These are phyloP conservation scores for Leccinum fuscescens DNA, from an alignment of 1,284 basidiomycete species.

Conservation along the genomic window DNA sequence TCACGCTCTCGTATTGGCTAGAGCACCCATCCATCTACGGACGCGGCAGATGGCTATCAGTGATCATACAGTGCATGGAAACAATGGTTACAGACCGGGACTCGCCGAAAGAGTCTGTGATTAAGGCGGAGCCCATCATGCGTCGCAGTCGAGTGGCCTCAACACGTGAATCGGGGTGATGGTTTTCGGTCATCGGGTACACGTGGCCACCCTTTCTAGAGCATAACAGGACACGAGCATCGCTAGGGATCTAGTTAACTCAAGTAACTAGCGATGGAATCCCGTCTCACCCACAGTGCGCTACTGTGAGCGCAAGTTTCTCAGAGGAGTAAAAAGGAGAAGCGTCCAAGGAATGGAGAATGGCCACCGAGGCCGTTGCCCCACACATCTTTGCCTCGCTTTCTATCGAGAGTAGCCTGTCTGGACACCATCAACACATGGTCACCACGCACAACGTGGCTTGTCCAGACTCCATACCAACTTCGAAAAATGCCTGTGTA, in stretches of 20 bases:
- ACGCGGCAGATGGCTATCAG: slow-evolving; percentile 2
- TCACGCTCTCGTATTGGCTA: slow-evolving; percentile 90
- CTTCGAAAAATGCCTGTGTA: slow-evolving; percentile 84
- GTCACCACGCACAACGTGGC: slow-evolving; percentile 1
- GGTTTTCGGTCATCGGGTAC: slow-evolving; percentile 82
- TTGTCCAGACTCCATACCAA: slow-evolving; percentile 38
- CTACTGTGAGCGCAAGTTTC: slow-evolving; percentile 77
- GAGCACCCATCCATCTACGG: slow-evolving; percentile 88
- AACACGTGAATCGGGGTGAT: slow-evolving; percentile 87
- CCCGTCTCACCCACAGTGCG: slow-evolving; percentile 79
- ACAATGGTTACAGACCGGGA: slow-evolving; percentile 54
- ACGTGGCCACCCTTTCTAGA: slow-evolving; percentile 70
- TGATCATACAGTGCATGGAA: not conserved
- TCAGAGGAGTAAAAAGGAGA: slow-evolving; percentile 78
- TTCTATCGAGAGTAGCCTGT: slow-evolving; percentile 59
- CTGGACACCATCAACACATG: slow-evolving; percentile 44
- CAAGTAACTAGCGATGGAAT: not conserved
- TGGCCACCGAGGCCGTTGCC: slow-evolving; percentile 86
- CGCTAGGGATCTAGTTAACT: slow-evolving; percentile 46
- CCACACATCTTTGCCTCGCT: slow-evolving; percentile 69
- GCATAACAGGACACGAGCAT: slow-evolving; percentile 87
- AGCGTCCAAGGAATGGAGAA: slow-evolving; percentile 83
- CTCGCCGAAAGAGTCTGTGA: slow-evolving; percentile 96
- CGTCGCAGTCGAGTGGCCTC: slow-evolving; percentile 84
- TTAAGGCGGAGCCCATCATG: slow-evolving; percentile 87